Conservation (phyloP, 176 grass and related monocot genomes). For the Cocos nucifera region DNA sequence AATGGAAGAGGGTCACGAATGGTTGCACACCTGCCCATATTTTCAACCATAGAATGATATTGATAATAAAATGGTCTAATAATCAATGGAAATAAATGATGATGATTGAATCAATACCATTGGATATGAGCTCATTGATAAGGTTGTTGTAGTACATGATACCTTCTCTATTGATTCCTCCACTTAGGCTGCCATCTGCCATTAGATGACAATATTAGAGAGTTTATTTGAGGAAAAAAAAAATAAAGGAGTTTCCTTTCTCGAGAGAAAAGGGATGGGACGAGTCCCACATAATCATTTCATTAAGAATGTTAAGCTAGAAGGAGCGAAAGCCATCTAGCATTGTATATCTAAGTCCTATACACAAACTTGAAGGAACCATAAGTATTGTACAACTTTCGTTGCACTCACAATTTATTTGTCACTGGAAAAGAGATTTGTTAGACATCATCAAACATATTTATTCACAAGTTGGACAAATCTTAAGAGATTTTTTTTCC, state of each 20-base stretch:
- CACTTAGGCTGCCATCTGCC: constrained; percentile 58
- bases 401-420: too few relatives aligned
- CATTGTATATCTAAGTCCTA: too few relatives aligned
- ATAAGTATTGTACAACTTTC: too few relatives aligned
- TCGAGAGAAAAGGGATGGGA: neutral
- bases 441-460: neutral
- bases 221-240: neutral
- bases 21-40: constrained; percentile 54
- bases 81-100: neutral
- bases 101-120: constrained; percentile 31
- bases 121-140: constrained; percentile 58
- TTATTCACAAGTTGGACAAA: neutral
- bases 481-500: neutral
- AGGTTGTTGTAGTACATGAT: constrained; percentile 82
- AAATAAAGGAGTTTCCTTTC: neutral
- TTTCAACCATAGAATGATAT: neutral
- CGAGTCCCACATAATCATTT: too few relatives aligned
- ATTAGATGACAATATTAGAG: neutral
- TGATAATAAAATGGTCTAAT: too few relatives aligned
- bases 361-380: too few relatives aligned
- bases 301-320: too few relatives aligned
- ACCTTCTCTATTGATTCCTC: constrained; percentile 63
- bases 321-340: too few relatives aligned
- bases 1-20: constrained; percentile 83
- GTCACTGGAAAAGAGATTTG: too few relatives aligned